Percentiles rank a stretch among this genome's conserved stretches.
Evolutionary conservation across 2,329 filamentous ascomycete genomes (phyloP).

Genomic region (Blumeriella jaapii): DNA sequence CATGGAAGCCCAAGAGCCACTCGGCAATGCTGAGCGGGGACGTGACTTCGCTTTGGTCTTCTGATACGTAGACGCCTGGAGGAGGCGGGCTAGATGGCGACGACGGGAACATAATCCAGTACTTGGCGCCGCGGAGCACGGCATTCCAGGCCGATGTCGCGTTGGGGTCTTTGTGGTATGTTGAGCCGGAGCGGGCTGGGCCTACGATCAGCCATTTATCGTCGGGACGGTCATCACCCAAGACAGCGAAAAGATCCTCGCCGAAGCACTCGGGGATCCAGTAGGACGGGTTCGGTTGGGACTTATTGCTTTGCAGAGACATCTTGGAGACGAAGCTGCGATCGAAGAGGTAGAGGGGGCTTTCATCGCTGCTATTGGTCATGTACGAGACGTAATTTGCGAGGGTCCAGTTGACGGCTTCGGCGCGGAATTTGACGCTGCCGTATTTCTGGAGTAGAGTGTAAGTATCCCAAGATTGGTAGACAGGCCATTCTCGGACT

Average conservation of each 20-base stretch:
- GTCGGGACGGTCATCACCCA: constrained; percentile 70
- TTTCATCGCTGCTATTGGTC: constrained; percentile 69
- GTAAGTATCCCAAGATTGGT: constrained; percentile 61
- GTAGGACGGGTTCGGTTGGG: constrained; percentile 39
- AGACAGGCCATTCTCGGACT: constrained; percentile 73
- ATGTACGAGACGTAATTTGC: constrained; percentile 76
- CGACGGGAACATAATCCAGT: constrained; percentile 95
- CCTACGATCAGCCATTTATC: constrained; percentile 90
- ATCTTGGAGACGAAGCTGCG: constrained; percentile 80
- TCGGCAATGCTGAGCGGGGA: constrained; percentile 93
- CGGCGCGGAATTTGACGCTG: constrained; percentile 66
- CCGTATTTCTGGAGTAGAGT: constrained; percentile 52
- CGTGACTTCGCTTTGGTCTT: constrained; percentile 86
- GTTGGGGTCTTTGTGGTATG: constrained; percentile 80
- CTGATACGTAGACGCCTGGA: constrained; percentile 81
- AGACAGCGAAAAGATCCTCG: constrained; percentile 70
- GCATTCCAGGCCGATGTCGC: constrained; percentile 85
- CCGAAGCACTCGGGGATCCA: constrained; percentile 78
- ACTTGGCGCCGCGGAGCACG: constrained; percentile 79
- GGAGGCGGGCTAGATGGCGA: constrained; percentile 42
- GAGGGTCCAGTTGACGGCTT: constrained; percentile 87
- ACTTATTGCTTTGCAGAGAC: constrained; percentile 47
- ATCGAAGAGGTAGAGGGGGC: constrained; percentile 87
- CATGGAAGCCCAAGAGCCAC: constrained; percentile 85
- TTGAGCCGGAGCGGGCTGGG: constrained; percentile 76